A percentile compares a stretch with the other conserved stretches of the same genome.
Evolutionary conservation across 805 yeast species (phyloP).

Genomic region (Starmerella powellii): DNA sequence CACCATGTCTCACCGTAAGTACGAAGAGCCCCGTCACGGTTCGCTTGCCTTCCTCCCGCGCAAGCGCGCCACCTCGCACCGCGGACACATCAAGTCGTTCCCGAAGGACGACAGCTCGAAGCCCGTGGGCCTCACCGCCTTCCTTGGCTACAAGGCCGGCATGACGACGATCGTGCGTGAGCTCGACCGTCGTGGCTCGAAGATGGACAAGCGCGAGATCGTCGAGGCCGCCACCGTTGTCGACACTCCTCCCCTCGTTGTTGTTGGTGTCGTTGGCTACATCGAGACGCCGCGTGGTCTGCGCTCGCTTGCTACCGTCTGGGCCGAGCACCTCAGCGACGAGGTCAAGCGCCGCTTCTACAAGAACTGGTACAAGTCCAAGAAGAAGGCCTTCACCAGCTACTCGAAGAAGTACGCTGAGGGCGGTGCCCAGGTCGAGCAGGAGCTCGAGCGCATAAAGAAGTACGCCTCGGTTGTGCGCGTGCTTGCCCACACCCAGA

Average conservation of each 20-base stretch:
- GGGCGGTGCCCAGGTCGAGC: conserved; percentile 76
- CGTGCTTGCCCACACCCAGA: conserved; percentile 98
- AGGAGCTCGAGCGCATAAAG: conserved; percentile 95
- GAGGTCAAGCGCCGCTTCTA: conserved; percentile 99
- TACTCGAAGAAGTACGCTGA: conserved; percentile 97
- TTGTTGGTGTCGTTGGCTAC: conserved; percentile 99
- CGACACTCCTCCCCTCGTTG: conserved; percentile 97
- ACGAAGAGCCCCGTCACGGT: conserved; percentile 99
- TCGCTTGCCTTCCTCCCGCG: conserved; percentile 98
- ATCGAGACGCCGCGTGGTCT: conserved; percentile 99
- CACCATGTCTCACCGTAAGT: conserved; percentile 98
- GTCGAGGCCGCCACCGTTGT: conserved; percentile 99
- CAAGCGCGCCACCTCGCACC: conserved; percentile 97
- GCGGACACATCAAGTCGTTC: conserved; percentile 99
- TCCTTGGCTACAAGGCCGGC: conserved; percentile 99
- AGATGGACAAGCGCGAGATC: conserved; percentile 99
- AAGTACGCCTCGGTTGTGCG: conserved; percentile 98
- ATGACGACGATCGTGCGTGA: conserved; percentile 99
- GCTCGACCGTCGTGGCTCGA: conserved; percentile 99
- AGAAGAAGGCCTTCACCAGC: conserved; percentile 99
- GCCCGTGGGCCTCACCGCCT: conserved; percentile 98
- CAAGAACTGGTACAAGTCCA: conserved; percentile 99
- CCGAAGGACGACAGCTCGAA: conserved; percentile 96
- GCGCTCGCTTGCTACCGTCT: conserved; percentile 98
- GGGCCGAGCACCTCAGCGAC: conserved; percentile 99